A percentile compares a stretch with the other conserved stretches of the same genome.
Evolutionary conservation across 305 asterid species (phyloP).

Genomic region (Plantago lanceolata): DNA sequence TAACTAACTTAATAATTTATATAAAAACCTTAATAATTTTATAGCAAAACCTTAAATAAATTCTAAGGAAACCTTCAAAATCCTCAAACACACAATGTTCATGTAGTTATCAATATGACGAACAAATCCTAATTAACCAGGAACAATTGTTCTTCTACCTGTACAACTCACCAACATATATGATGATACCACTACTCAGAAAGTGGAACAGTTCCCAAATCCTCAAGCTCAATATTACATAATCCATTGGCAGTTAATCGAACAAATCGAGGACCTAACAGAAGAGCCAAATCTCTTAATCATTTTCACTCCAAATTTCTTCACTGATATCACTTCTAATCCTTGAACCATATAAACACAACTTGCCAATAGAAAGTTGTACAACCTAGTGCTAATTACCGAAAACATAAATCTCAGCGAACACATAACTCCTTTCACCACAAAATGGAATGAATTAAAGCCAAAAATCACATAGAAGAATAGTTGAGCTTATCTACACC

Average conservation of each 20-base stretch:
- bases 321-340: not conserved
- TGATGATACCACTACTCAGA: not conserved
- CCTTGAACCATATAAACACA: not conserved
- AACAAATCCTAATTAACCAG: not conserved
- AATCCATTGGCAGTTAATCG: not conserved
- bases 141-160: not conserved
- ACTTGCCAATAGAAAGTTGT: not conserved
- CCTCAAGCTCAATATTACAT: not conserved
- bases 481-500: too few relatives aligned
- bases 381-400: not conserved
- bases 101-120: not conserved
- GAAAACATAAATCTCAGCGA: not conserved
- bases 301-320: not conserved
- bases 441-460: too few relatives aligned
- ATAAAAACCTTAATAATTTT: too few relatives aligned
- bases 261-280: not conserved
- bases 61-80: too few relatives aligned
- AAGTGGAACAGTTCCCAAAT: not conserved
- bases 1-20: too few relatives aligned
- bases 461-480: too few relatives aligned
- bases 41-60: too few relatives aligned
- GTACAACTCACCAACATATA: not conserved
- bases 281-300: not conserved
- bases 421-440: slow-evolving; percentile 1
- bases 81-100: not conserved